Base-by-base conservation (phyloP, 139 green algal species). In the Nannochloris sp. region DNA sequence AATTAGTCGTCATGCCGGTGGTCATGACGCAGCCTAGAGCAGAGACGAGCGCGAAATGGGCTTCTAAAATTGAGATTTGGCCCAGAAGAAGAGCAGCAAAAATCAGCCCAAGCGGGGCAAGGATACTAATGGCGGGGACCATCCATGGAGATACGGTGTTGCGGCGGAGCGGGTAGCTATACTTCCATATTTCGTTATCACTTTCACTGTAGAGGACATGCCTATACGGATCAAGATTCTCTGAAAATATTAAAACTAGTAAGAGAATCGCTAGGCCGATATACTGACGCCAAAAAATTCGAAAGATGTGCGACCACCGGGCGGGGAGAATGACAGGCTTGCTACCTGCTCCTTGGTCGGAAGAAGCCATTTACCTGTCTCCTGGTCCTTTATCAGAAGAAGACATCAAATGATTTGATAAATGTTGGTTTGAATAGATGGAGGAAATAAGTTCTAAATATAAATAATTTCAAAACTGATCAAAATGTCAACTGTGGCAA, bases 1-100 rank as follows among this genome's bases (percentile, higher is more conserved):
- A 54, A 53, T 77, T 77, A 5, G 70, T 77, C 19, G 61, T 24
- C 4, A 73, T 27, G 1, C 46, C 70, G 0, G 46, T 75, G 24
- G 27, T 31, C 0, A 64, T 27, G 19, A 77, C 70, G n/a, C 53
- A 57, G 1, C 42, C 45, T 3, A 55, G 10, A 2, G 25, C 32
- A 27, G 54, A 6, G 15, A 73, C 27, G n/a, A 51, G 19, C 32
- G 64, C 54, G 19, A 66, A 54, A 54, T 77, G 70, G 2, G 55
- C 46, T 29, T 75, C 70, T 0, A 48, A 19, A 1, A 55, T 39
- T 0, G 9, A 25, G 19, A 75, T 54, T 15, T 60, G 42, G 4
- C 68, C 68, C 3, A 36, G 33, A 15, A 48, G 4, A 5, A 31
- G 12, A 12, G 29, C 44, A 4, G 5, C 48, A 2, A 45, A 6